Percentiles rank a stretch among this genome's conserved stretches.
phyloP scores from a whole-genome alignment of 148 eudicot species.

The Vaccinium vitisidaea region DNA sequence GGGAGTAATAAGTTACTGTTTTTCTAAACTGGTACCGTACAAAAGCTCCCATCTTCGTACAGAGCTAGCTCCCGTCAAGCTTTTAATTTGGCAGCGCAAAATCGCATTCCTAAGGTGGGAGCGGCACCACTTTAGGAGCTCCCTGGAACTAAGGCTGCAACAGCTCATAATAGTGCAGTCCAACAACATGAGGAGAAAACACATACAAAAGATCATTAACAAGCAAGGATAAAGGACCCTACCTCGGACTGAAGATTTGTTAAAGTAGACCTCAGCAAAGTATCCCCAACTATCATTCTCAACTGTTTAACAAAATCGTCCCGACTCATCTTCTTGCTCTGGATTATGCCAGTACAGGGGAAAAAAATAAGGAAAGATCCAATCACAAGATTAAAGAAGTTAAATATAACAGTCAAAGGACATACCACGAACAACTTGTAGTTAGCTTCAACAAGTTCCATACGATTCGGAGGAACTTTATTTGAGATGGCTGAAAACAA shows the following conservation, averaged over 20 bases:
- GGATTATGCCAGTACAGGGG: not conserved
- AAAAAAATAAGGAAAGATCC: not conserved
- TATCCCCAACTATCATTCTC: slow-evolving; percentile 39
- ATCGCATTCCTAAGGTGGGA: too few relatives aligned
- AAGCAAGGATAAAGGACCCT: not conserved
- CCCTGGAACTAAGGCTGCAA: too few relatives aligned
- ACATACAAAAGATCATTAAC: not conserved
- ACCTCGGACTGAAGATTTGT: slow-evolving; percentile 34
- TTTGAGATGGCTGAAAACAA: slow-evolving; percentile 61
- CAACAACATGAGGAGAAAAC: too few relatives aligned
- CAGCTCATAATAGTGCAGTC: not conserved
- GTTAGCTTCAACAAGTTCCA: slow-evolving; percentile 50
- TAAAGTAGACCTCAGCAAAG: slow-evolving; percentile 35
- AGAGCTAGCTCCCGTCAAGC: too few relatives aligned
- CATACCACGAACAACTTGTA: slow-evolving; percentile 62
- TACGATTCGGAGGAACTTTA: slow-evolving; percentile 42
- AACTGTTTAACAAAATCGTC: slow-evolving; percentile 33
- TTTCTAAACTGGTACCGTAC: too few relatives aligned
- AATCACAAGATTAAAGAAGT: not conserved
- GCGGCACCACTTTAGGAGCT: too few relatives aligned
- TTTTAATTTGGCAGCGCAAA: too few relatives aligned
- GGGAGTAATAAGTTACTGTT: too few relatives aligned
- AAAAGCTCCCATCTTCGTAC: too few relatives aligned
- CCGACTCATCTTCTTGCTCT: slow-evolving; percentile 33
- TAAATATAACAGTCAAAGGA: not conserved